phyloP scores from a whole-genome alignment of 192 early-diverging fungal species.

The Coemansia asiatica region DNA sequence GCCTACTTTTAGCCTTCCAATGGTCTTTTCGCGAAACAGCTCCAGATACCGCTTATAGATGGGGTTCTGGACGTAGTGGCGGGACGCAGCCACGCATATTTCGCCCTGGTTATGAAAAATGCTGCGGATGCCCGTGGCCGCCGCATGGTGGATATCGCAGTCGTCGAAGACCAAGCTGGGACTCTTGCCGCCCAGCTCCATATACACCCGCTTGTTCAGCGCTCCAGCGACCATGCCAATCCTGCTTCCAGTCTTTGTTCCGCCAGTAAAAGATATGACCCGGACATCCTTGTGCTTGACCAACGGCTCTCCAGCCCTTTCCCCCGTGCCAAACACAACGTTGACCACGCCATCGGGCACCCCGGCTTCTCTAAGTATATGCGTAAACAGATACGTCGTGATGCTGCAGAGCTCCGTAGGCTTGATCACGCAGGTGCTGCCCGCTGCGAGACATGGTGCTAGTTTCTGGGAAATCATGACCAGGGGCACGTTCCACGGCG shows the following conservation, averaged over 20 bases:
- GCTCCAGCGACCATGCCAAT: slow-evolving; percentile 63
- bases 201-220: slow-evolving; percentile 72
- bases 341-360: slow-evolving; percentile 81
- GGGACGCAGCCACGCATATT: slow-evolving; percentile 75
- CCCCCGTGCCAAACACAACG: slow-evolving; percentile 78
- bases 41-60: slow-evolving; percentile 67
- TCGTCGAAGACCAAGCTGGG: slow-evolving; percentile 78
- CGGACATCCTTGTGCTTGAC: slow-evolving; percentile 66
- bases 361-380: slow-evolving; percentile 67
- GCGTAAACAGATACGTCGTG: slow-evolving; percentile 63
- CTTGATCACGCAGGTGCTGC: slow-evolving; percentile 78
- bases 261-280: slow-evolving; percentile 79
- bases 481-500: slow-evolving; percentile 77
- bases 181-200: slow-evolving; percentile 88
- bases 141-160: slow-evolving; percentile 69
- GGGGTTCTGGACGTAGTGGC: slow-evolving; percentile 71
- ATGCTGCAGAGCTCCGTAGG: slow-evolving; percentile 71
- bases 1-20: slow-evolving; percentile 62
- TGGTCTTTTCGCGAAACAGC: slow-evolving; percentile 55
- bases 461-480: slow-evolving; percentile 79
- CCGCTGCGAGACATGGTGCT: slow-evolving; percentile 73
- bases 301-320: slow-evolving; percentile 66
- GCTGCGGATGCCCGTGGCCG: slow-evolving; percentile 63
- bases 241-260: slow-evolving; percentile 63
- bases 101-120: slow-evolving; percentile 79